phyloP scores from a whole-genome alignment of 495 filamentous ascomycete species.

The Penicillium tannophilum region DNA sequence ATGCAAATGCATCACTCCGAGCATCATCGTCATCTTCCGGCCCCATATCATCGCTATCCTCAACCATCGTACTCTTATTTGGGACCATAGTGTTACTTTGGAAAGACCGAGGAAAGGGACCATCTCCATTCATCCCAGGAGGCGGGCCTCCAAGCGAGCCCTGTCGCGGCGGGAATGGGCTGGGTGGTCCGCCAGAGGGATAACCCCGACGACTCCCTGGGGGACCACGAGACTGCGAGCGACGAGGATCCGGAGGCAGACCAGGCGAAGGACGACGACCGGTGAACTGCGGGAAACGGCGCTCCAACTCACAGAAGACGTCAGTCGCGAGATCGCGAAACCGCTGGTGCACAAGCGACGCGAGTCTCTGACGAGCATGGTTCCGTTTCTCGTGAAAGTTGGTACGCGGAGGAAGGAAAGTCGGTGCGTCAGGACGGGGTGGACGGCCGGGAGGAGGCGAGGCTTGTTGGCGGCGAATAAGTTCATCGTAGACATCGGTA shows the following conservation, averaged over 20 bases:
- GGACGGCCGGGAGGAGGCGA: slow-evolving; percentile 55
- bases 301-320: slow-evolving; percentile 91
- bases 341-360: slow-evolving; percentile 76
- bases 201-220: slow-evolving; percentile 38
- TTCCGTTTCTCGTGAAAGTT: slow-evolving; percentile 97
- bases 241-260: slow-evolving; percentile 40
- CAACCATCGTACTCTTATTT: slow-evolving; percentile 97
- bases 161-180: slow-evolving; percentile 47
- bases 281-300: slow-evolving; percentile 82
- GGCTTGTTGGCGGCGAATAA: slow-evolving; percentile 78
- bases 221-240: slow-evolving; percentile 46
- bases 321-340: slow-evolving; percentile 94
- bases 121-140: slow-evolving; percentile 44
- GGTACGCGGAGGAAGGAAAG: slow-evolving; percentile 75
- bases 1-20: slow-evolving; percentile 64
- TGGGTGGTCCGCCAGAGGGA: slow-evolving; percentile 42
- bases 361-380: slow-evolving; percentile 90
- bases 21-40: slow-evolving; percentile 64
- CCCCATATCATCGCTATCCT: slow-evolving; percentile 83
- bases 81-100: slow-evolving; percentile 96
- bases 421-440: slow-evolving; percentile 59
- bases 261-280: slow-evolving; percentile 54
- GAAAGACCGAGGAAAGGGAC: slow-evolving; percentile 82
- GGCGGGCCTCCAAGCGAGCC: slow-evolving; percentile 50
- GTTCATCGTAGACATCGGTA: slow-evolving; percentile 96